Percentiles rank a stretch among this genome's conserved stretches.
Evolutionary conservation across 305 asterid species (phyloP).

Genomic region (Fraxinus xanthoxyloides): DNA sequence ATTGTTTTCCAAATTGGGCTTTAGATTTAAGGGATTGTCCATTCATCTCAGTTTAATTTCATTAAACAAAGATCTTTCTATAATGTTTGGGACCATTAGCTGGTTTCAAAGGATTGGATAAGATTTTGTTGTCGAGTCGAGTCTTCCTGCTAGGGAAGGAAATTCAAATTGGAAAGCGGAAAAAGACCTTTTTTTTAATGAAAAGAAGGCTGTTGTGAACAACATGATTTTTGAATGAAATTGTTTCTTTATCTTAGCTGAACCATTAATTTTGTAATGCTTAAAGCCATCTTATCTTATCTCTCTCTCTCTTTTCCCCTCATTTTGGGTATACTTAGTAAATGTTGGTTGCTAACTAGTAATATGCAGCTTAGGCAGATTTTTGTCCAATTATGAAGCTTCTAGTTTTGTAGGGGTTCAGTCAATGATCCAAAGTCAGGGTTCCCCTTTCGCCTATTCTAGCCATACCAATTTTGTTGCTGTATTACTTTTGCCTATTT

Average conservation of each 20-base stretch:
- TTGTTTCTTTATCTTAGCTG: background rate
- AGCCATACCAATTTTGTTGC: background rate
- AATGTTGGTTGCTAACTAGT: background rate
- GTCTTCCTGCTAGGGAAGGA: background rate
- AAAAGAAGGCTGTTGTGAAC: background rate
- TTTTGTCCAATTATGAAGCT: background rate
- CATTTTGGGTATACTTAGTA: background rate
- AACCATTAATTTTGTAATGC: background rate
- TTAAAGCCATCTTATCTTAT: background rate
- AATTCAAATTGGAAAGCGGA: background rate
- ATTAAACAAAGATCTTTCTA: background rate
- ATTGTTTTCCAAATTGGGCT: background rate
- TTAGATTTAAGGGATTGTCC: background rate
- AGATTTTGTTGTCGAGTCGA: background rate
- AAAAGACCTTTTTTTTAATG: background rate
- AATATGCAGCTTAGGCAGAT: background rate
- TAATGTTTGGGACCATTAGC: background rate
- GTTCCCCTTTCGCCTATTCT: slow-evolving; percentile 5
- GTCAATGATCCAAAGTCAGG: background rate
- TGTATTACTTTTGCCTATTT: background rate
- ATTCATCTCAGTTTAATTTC: background rate
- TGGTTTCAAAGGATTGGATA: background rate
- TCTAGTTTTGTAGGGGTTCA: background rate
- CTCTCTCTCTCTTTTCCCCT: background rate
- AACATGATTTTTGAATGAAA: background rate